Evolutionary conservation across 2,329 filamentous ascomycete genomes (phyloP).

Genomic region (Talaromyces marneffei): DNA sequence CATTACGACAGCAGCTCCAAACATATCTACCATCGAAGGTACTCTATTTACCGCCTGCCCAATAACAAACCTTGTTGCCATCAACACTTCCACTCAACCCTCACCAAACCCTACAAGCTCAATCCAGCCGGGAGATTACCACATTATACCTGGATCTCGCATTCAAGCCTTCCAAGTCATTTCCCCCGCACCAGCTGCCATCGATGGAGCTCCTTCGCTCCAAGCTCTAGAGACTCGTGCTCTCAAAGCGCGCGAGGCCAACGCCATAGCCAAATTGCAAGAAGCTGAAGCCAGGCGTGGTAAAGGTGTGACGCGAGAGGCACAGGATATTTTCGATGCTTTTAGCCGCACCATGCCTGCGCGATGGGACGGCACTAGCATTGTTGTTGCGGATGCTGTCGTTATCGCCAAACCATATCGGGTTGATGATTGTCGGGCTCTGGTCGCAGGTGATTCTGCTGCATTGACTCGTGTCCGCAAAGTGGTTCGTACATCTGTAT

Average conservation of each 20-base stretch:
- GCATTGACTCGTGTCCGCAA: slow-evolving; percentile 43
- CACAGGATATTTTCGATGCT: slow-evolving; percentile 59
- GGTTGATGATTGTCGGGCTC: slow-evolving; percentile 47
- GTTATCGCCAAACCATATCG: slow-evolving; percentile 55
- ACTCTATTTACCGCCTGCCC: slow-evolving; percentile 58
- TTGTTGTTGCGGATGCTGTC: slow-evolving; percentile 57
- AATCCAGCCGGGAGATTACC: slow-evolving; percentile 50
- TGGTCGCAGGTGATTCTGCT: slow-evolving; percentile 36
- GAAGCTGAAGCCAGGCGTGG: slow-evolving; percentile 54
- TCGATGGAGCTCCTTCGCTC: slow-evolving; percentile 30
- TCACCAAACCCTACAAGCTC: slow-evolving; percentile 30
- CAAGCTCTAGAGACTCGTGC: slow-evolving; percentile 50
- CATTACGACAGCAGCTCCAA: slow-evolving; percentile 49
- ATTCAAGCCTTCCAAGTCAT: slow-evolving; percentile 55
- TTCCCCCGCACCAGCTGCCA: slow-evolving; percentile 31
- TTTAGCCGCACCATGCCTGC: slow-evolving; percentile 56
- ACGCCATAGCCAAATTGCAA: slow-evolving; percentile 51
- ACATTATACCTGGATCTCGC: slow-evolving; percentile 55
- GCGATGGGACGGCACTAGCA: slow-evolving; percentile 54
- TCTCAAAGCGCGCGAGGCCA: slow-evolving; percentile 51
- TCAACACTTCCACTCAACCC: slow-evolving; percentile 49
- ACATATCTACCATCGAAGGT: slow-evolving; percentile 52
- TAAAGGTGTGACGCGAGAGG: slow-evolving; percentile 56
- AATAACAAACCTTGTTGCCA: slow-evolving; percentile 55
- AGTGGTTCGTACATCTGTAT: slow-evolving; percentile 38